phyloP scores from a whole-genome alignment of 208 protist species.

The Naegleria fowleri region DNA sequence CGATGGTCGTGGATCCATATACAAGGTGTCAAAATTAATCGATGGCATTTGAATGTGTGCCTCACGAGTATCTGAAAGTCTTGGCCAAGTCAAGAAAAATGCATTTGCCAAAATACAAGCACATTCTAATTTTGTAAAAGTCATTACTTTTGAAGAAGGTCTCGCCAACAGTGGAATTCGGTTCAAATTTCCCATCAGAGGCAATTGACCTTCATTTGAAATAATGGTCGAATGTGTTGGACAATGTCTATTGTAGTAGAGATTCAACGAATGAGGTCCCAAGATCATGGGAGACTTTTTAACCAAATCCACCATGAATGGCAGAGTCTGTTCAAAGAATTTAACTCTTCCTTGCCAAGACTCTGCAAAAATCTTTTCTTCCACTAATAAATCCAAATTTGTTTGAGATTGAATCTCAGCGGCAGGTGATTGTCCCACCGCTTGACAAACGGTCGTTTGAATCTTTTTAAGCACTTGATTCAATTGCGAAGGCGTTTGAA shows the following conservation, averaged over 20 bases:
- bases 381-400: not conserved
- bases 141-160: not conserved
- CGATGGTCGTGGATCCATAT: not conserved
- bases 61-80: not conserved
- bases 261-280: not conserved
- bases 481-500: too few species aligned
- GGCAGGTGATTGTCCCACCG: too few species aligned
- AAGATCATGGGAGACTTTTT: not conserved
- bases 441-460: too few species aligned
- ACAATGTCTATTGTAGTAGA: not conserved
- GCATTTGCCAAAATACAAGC: not conserved
- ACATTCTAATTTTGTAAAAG: not conserved
- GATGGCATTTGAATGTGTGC: not conserved
- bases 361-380: not conserved
- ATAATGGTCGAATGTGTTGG: not conserved
- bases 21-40: conserved; percentile 16
- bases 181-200: not conserved
- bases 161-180: not conserved
- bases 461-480: too few species aligned
- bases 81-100: conserved; percentile 1
- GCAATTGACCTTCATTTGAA: not conserved
- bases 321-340: not conserved
- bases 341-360: not conserved
- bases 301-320: not conserved
- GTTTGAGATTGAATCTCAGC: not conserved